phyloP scores from a whole-genome alignment of 2,329 filamentous ascomycete genomes.

The Sclerotinia subarctica region DNA sequence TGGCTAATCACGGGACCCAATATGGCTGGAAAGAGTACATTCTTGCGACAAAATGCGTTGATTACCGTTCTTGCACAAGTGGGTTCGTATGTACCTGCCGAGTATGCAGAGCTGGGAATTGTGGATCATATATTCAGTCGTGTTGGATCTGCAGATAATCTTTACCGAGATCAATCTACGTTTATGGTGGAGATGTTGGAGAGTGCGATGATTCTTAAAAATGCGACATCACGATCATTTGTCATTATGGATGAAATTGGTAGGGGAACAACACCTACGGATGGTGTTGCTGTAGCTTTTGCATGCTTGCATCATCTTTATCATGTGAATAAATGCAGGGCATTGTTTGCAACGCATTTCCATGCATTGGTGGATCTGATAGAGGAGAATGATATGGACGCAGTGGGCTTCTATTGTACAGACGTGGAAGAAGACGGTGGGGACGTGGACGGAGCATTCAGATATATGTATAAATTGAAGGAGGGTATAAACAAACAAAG shows the following conservation, averaged over 20 bases:
- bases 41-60: constrained; percentile 89
- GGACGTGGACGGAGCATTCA: constrained; percentile 55
- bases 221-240: constrained; percentile 80
- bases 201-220: constrained; percentile 82
- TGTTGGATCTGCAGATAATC: constrained; percentile 88
- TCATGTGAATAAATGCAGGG: constrained; percentile 70
- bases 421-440: constrained; percentile 71
- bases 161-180: constrained; percentile 92
- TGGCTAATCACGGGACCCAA: constrained; percentile 81
- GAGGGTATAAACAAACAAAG: constrained; percentile 81
- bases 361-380: constrained; percentile 80
- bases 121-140: constrained; percentile 97
- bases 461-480: constrained; percentile 79
- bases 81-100: constrained; percentile 87
- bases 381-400: constrained; percentile 46
- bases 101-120: constrained; percentile 79
- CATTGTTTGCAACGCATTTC: constrained; percentile 94
- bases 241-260: constrained; percentile 99
- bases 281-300: constrained; percentile 85
- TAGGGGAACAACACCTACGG: constrained; percentile 87
- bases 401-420: constrained; percentile 67
- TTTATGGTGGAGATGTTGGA: constrained; percentile 99
- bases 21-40: constrained; percentile 97
- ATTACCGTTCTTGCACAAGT: constrained; percentile 92
- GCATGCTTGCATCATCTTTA: constrained; percentile 84